Conservation (phyloP, 2,329 filamentous ascomycete genomes). For the Calonectria crousiana region DNA sequence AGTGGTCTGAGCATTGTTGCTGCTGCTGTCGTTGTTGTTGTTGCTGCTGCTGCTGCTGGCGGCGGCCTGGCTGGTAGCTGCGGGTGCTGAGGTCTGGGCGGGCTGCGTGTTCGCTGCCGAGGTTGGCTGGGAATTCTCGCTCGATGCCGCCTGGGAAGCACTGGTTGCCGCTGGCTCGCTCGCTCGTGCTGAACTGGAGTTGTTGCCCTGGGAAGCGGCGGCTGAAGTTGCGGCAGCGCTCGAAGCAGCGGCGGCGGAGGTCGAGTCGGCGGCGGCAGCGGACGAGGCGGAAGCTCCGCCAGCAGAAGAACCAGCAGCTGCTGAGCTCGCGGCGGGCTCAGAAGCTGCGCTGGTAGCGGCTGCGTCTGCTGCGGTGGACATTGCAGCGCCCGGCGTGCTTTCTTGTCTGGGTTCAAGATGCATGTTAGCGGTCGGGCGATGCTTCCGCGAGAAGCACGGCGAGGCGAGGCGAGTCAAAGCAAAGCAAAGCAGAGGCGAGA, state of each 20-base stretch:
- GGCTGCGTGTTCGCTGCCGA: background rate
- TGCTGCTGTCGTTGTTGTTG: conserved; percentile 14
- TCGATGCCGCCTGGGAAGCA: background rate
- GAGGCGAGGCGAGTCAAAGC: background rate
- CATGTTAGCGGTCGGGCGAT: conserved; percentile 49
- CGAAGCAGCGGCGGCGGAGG: conserved; percentile 10
- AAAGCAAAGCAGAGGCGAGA: conserved; percentile 2
- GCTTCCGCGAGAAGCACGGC: conserved; percentile 23
- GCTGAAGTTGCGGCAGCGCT: background rate
- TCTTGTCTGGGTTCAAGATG: conserved; percentile 46
- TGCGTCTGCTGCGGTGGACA: conserved; percentile 46
- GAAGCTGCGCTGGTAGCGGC: conserved; percentile 36
- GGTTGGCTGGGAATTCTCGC: background rate
- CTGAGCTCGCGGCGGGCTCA: background rate
- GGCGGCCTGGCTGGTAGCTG: conserved; percentile 5
- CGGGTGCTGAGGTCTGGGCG: background rate
- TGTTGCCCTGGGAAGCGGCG: conserved; percentile 14
- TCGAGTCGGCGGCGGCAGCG: conserved; percentile 11
- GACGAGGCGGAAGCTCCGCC: conserved; percentile 2
- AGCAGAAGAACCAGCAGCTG: background rate
- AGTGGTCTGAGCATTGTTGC: conserved; percentile 25
- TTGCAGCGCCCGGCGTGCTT: conserved; percentile 45
- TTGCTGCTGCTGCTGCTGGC: conserved; percentile 20
- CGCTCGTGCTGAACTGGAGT: background rate
- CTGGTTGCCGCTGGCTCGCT: background rate